Evolutionary conservation across 176 grass and related monocot species (phyloP).

Genomic region (Carex pumila): DNA sequence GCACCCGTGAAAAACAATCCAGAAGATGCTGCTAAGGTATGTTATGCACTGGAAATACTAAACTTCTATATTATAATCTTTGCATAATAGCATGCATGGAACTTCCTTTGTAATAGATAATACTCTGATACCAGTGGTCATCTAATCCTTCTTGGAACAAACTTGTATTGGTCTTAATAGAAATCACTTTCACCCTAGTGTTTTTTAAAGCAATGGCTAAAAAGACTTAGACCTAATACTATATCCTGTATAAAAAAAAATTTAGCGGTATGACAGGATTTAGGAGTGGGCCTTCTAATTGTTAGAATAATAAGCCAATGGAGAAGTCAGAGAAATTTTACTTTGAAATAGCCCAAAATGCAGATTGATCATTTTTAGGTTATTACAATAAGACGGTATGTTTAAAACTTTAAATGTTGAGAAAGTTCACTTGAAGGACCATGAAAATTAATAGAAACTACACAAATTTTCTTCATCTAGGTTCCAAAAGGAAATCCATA

Average conservation of each 20-base stretch:
- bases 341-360: not conserved
- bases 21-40: conserved; percentile 94
- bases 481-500: conserved; percentile 94
- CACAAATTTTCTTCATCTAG: conserved; percentile 33
- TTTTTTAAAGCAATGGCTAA: not conserved
- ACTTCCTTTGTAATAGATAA: not conserved
- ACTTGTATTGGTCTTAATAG: not conserved
- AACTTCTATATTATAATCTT: not conserved
- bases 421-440: not conserved
- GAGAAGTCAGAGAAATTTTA: not conserved
- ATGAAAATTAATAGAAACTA: not conserved
- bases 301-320: not conserved
- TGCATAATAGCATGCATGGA: not conserved
- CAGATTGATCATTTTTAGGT: not conserved
- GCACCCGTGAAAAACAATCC: conserved; percentile 96
- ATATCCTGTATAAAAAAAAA: not conserved
- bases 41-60: not conserved
- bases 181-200: not conserved
- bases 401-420: not conserved
- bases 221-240: not conserved
- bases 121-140: not conserved
- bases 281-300: not conserved
- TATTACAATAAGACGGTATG: not conserved
- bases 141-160: not conserved
- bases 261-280: not conserved